Evolutionary conservation across 148 eudicot genomes (phyloP), one percentile per base, ranked within the genome.

Genomic region (Diospyros kaki): DNA sequence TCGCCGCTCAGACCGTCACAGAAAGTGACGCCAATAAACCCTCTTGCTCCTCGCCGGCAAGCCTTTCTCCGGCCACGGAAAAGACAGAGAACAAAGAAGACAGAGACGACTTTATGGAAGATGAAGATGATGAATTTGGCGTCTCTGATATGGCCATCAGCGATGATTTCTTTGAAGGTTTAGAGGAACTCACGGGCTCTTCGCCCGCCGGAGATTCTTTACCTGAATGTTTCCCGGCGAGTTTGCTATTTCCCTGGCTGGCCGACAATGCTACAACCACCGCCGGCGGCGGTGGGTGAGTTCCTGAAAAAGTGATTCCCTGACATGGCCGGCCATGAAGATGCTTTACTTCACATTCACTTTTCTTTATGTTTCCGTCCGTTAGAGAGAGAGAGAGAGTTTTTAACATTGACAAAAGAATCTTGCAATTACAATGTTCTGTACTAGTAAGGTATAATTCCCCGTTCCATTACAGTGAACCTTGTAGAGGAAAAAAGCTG

Each of bases 161-260:
- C 4, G 97, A 88, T 42, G 94, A 92, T 79, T 92, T 92, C 81
- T 92, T 86, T 39, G 84, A 76, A 56, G 94, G 94, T 12, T 78
- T 92, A 76, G 97, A 88, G 73, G 88, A 86, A 39, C 83, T 90
- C 50, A 84, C 82, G 8, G 80, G 72, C 14, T 58, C 28, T 28
- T 28, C 81, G 11, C 84, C 74, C 39, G 77, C 73, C 10, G 86
- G 84, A 42, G 89, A 87, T 63, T 66, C 80, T 45, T 76, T 81
- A 2, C 69, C 84, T 10, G 84, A 80, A 63, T 82, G 66, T 3
- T 81, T 87, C n/a, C 81, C 77, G 77, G 81, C 52, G 6, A 70
- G 50, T 15, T 12, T 80, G 73, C 80, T 69, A 68, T 77, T 80
- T 58, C 82, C 84, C 0, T 86, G 87, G 89, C 9, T 77, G 4